Base-by-base conservation (phyloP, 2,329 filamentous ascomycete species). In the Fusarium oxysporum region DNA sequence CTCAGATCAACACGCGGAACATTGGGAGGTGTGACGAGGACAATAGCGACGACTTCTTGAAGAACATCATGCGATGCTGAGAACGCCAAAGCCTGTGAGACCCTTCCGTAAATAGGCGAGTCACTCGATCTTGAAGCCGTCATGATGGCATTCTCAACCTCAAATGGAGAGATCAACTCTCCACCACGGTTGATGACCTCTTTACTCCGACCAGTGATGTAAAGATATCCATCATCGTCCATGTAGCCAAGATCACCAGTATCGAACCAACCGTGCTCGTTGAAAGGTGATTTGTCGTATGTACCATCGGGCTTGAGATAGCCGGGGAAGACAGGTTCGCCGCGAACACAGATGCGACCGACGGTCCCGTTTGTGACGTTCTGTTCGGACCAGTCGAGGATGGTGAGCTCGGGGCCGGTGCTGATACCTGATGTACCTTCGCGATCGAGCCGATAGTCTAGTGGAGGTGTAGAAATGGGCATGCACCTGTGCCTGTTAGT, bases 101-200 rank as follows among this genome's bases (percentile, higher is more conserved):
- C 44, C 3, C 53, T 37, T 1, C 64, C 62, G 4, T 41, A 37
- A 0, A 67, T 61, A 0, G 53, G 44, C 0, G 64, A 67, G 0
- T 41, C 38, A 4, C 41, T 28, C 8, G 16, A 17, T 16, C 35
- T 32, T 1, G 64, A 67, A 16, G 64, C 53, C 14, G 64, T 60
- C 64, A 67, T 67, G 14, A 67, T 60, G 3, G 64, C 62, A 1
- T 67, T 67, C 62, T 67, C 62, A 10, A 67, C 64, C 3, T 67
- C 64, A 0, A 67, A 67, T 0, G 64, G 62, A 0, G 64, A 67
- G 1, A 67, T 67, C 1, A 67, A 14, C 19, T 67, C 62, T 10
- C 62, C 64, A 1, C 64, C 64, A 0, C 64, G 62, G 28, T 67
- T 67, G 21, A 67, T 60, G 3, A 67, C 64, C 1, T 67, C 64